Conservation (phyloP, 495 filamentous ascomycete genomes). For the Penicillium parvum region DNA sequence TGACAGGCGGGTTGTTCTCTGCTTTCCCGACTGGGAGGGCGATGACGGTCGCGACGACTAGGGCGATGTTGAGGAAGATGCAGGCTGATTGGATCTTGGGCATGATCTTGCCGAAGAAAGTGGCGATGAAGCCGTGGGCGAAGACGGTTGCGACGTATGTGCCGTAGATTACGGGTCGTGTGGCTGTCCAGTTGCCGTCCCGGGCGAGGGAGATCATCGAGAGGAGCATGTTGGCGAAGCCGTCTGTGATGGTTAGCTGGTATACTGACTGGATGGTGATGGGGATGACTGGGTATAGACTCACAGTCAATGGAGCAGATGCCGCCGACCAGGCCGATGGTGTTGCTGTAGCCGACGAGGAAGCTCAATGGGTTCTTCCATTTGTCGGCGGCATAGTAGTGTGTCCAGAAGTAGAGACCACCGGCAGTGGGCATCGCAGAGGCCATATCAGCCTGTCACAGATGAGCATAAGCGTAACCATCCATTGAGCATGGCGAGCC, state of each 20-base stretch:
- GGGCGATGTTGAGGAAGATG: conserved; percentile 58
- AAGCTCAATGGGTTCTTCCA: conserved; percentile 62
- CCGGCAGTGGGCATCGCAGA: conserved; percentile 68
- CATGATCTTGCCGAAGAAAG: conserved; percentile 55
- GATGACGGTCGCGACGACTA: conserved; percentile 61
- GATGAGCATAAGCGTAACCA: not conserved
- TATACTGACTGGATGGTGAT: not conserved
- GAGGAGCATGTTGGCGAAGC: conserved; percentile 49
- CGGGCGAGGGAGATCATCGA: conserved; percentile 56
- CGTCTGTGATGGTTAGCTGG: conserved; percentile 26
- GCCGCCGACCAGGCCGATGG: conserved; percentile 60
- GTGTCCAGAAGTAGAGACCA: conserved; percentile 69
- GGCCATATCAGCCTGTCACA: conserved; percentile 55
- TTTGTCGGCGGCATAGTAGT: conserved; percentile 57
- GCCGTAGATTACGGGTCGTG: conserved; percentile 56
- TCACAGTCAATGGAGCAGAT: conserved; percentile 57
- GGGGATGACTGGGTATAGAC: not conserved
- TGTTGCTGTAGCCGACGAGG: conserved; percentile 70
- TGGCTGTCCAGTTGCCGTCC: conserved; percentile 60
- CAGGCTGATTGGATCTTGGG: conserved; percentile 60
- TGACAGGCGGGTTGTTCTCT: conserved; percentile 27
- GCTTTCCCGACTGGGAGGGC: conserved; percentile 57
- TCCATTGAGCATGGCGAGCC: no score
- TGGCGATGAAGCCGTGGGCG: conserved; percentile 55
- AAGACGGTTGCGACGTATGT: conserved; percentile 58